Conservation (phyloP, 257 asterid species). For the Fraxinus pennsylvanica region DNA sequence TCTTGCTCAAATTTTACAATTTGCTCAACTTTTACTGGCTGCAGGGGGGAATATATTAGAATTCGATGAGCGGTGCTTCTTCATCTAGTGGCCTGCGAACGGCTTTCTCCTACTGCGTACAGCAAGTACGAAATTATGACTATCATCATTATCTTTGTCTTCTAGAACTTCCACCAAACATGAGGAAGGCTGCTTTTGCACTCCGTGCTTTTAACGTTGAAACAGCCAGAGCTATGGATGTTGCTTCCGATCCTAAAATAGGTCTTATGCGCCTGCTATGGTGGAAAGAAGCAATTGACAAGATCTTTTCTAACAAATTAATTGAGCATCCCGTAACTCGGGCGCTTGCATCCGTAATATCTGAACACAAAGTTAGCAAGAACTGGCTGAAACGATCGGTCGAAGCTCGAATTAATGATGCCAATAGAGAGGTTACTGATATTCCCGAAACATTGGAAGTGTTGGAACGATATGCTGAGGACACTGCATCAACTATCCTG, state of each 20-base stretch:
- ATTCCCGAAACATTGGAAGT: conserved; percentile 63
- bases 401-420: conserved; percentile 85
- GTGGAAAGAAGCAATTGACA: conserved; percentile 97
- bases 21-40: conserved; percentile 6
- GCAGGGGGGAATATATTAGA: conserved; percentile 28
- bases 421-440: conserved; percentile 60
- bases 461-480: conserved; percentile 82
- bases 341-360: conserved; percentile 65
- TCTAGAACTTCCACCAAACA: conserved; percentile 82
- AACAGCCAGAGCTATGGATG: conserved; percentile 88
- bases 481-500: conserved; percentile 74
- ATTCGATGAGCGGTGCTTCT: conserved; percentile 54
- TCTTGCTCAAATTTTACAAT: neutral
- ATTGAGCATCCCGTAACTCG: conserved; percentile 92
- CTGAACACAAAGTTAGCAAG: conserved; percentile 66
- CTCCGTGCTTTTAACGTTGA: conserved; percentile 88
- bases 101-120: conserved; percentile 83
- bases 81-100: conserved; percentile 48
- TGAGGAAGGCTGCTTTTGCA: conserved; percentile 88
- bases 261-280: conserved; percentile 95
- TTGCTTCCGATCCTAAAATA: conserved; percentile 88
- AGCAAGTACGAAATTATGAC: conserved; percentile 89
- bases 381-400: conserved; percentile 82
- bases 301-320: conserved; percentile 63
- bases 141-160: conserved; percentile 97